Base-by-base conservation (phyloP, 805 yeast species). In the Pichia cabralensis region DNA sequence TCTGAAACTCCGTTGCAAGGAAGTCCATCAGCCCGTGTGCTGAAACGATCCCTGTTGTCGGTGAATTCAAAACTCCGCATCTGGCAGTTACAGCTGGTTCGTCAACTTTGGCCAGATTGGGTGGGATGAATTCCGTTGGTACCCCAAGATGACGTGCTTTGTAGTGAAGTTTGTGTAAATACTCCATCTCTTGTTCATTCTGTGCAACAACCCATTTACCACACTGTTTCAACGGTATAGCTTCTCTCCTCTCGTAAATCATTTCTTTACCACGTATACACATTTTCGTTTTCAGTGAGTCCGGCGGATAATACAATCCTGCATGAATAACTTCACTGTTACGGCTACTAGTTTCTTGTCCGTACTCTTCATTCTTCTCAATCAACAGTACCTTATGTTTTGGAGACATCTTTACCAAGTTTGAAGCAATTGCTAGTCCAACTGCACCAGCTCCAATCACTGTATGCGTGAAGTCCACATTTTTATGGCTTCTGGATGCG, bases 281-380 rank as follows among this genome's bases (percentile, higher is more conserved):
- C 20, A 86, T 56, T 43, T 63, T 56, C 0, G 83, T 73, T 49
- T 83, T 80, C 35, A 88, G 61, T 3, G 80, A 67, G 38, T 71
- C 70, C 8, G 62, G 58, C 0, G 95, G 94, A 48, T 82, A 80
- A 52, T 88, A 88, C 6, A 86, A 48, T 0, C 95, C 96, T 0
- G 95, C 95, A 57, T 86, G 96, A 17, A 86, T 79, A 18, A 88
- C 96, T 50, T 88, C 96, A 2, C 94, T 81, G 61, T 86, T 86
- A 34, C 96, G 63, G n/a, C 89, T 70, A 6, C 94, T 79, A 0
- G 95, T 84, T 47, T 86, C 96, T 44, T 71, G 68, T 2, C 95
- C 96, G 31, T 74, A 52, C 23, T 63, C 62, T 1, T 58, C 53
- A 52, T 85, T 74, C 48, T 80, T 74, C 46, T 86, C 96, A 2